A percentile compares a stretch with the other conserved stretches of the same genome.
Conservation (phyloP, 1,284 basidiomycete species). For the Irpex sp. region DNA sequence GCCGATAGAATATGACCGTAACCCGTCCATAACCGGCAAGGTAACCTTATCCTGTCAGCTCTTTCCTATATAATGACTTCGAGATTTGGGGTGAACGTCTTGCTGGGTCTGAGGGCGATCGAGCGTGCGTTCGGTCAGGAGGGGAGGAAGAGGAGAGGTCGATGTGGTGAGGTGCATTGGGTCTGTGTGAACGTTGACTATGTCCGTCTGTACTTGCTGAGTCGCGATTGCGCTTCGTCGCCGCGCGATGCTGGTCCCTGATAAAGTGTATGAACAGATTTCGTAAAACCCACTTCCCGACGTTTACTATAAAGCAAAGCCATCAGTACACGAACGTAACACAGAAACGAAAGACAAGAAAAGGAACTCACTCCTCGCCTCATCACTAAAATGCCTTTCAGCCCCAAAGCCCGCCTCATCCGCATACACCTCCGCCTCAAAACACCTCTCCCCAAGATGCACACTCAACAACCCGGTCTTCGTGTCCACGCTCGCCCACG, state of each 20-base stretch:
- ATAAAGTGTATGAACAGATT: constrained; percentile 72
- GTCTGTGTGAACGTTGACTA: constrained; percentile 21
- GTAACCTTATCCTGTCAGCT: too few relatives aligned
- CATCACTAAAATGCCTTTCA: constrained; percentile 62
- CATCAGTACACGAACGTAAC: too few relatives aligned
- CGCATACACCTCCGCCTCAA: constrained; percentile 92
- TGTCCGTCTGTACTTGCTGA: constrained; percentile 13
- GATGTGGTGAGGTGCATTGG: constrained; percentile 22
- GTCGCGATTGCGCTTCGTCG: constrained; percentile 31
- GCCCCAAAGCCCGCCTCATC: constrained; percentile 77
- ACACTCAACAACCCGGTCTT: constrained; percentile 85
- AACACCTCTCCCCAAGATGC: constrained; percentile 83
- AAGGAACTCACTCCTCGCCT: constrained; percentile 64
- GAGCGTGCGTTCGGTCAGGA: constrained; percentile 16
- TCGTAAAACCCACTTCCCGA: constrained; percentile 75
- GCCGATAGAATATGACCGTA: too few relatives aligned
- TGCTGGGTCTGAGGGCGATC: constrained; percentile 28
- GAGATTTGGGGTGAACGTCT: constrained; percentile 3
- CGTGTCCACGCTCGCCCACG: constrained; percentile 90
- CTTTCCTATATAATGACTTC: too few relatives aligned
- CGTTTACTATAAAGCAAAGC: constrained; percentile 49
- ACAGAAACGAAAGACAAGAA: too few relatives aligned
- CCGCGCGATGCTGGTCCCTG: constrained; percentile 50
- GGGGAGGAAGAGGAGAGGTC: constrained; percentile 24
- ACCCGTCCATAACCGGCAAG: too few relatives aligned